Base-by-base conservation (phyloP, 176 grass and related monocot genomes). In the Tuctoria greenei region DNA sequence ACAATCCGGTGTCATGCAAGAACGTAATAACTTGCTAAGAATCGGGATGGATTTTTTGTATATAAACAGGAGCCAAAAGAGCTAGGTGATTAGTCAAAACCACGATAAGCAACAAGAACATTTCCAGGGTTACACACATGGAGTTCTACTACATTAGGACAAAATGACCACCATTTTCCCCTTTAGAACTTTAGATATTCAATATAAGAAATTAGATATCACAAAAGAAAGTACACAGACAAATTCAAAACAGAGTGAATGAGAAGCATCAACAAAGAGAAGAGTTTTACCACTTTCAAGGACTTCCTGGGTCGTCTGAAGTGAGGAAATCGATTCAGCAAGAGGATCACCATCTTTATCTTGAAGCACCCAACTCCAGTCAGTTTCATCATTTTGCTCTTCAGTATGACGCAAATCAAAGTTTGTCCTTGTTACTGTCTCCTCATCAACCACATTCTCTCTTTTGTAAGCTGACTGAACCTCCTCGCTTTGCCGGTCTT, bases 271-370 rank as follows among this genome's bases (percentile, higher is more conserved):
- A n/a, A 61, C 0, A 38, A 67, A 61, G 20, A 66, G 16, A 83
- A 49, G 34, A 69, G 14, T 12, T 26, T 34, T 90, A 93, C 91
- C 91, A 66, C 28, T 85, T 88, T 85, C 82, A 64, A 93, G 70
- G n/a, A 78, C 85, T 83, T 83, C 71, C 59, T 93, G 85, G 63
- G 87, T 81, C 25, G 79, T 82, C 62, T 90, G 82, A 78, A 93
- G 91, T n/a, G 84, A 88, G 80, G 71, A 84, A 76, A 87, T 72
- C 5, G 91, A 93, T 77, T 88, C 87, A 16, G 79, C 64, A 59
- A 90, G 71, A 71, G 82, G 82, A 67, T 90, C 87, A 38, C 65
- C 71, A 76, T 88, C 71, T 74, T 54, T 67, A 72, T 83, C 79
- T 74, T 81, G 66, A 25, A 69, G 71, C 55, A 80, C 69, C 77